Evolutionary conservation across 1,284 basidiomycete genomes (phyloP).

Genomic region (Coriolopsis trogii): DNA sequence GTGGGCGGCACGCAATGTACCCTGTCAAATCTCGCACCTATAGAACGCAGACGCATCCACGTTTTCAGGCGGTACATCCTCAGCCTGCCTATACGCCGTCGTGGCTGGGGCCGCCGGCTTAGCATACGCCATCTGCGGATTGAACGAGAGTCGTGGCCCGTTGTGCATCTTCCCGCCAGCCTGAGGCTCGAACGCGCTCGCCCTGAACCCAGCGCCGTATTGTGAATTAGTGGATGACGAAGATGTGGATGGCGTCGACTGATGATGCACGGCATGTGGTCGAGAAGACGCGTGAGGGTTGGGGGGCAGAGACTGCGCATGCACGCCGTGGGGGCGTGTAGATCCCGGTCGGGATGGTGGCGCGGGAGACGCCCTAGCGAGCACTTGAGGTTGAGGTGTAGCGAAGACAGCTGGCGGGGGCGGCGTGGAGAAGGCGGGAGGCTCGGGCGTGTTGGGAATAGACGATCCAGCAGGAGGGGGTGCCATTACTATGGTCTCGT

Average conservation of each 20-base stretch:
- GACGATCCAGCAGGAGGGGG: slow-evolving; percentile 35
- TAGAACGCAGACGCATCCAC: slow-evolving; percentile 52
- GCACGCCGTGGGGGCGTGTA: slow-evolving; percentile 5
- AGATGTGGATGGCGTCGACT: slow-evolving; percentile 2
- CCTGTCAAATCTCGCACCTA: slow-evolving; percentile 43
- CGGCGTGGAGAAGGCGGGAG: slow-evolving; percentile 4
- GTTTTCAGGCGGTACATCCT: slow-evolving; percentile 20
- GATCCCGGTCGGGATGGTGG: neutral
- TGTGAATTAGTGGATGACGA: neutral
- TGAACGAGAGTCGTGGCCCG: slow-evolving; percentile 33
- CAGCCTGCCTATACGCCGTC: slow-evolving; percentile 3
- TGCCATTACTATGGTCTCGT: slow-evolving; percentile 36
- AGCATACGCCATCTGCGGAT: slow-evolving; percentile 54
- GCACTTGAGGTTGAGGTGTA: neutral
- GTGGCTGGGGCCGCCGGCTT: slow-evolving; percentile 16
- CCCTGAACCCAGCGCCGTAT: neutral
- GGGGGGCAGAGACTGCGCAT: slow-evolving; percentile 11
- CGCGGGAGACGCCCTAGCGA: neutral
- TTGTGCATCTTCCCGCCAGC: slow-evolving; percentile 3
- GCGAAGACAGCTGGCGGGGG: neutral
- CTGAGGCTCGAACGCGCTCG: slow-evolving; percentile 13
- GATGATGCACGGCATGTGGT: slow-evolving; percentile 5
- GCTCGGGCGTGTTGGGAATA: neutral
- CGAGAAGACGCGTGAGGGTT: slow-evolving; percentile 1
- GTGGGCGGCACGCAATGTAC: neutral